These are phyloP conservation scores for Penicillium goetzii DNA, from an alignment of 495 filamentous ascomycete species.

Conservation along the genomic window DNA sequence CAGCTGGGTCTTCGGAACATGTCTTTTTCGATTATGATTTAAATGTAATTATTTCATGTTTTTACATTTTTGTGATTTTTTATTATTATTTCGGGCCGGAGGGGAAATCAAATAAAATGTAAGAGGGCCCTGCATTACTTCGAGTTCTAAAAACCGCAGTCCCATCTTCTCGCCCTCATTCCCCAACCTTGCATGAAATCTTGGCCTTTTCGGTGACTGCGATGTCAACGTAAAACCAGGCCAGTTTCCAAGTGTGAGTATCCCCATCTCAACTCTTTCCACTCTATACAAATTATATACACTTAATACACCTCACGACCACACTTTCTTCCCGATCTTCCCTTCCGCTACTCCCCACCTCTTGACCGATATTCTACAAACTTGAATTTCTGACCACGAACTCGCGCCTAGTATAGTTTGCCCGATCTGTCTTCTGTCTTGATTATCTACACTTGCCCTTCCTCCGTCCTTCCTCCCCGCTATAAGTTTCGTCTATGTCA, in stretches of 20 bases:
- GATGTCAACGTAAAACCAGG: slow-evolving; percentile 37
- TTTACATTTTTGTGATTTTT: background rate
- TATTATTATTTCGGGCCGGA: background rate
- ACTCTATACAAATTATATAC: background rate
- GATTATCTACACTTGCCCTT: background rate
- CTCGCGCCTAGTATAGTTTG: slow-evolving; percentile 2
- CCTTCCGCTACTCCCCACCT: background rate
- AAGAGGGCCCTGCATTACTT: slow-evolving; percentile 34
- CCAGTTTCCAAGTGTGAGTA: slow-evolving; percentile 27
- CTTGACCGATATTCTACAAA: background rate
- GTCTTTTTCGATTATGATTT: slow-evolving; percentile 25
- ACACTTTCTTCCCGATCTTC: background rate
- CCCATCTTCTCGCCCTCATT: slow-evolving; percentile 27
- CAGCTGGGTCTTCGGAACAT: slow-evolving; percentile 29
- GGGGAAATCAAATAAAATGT: slow-evolving; percentile 28
- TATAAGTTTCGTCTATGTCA: slow-evolving; percentile 41
- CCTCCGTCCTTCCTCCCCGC: background rate
- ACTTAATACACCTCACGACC: background rate
- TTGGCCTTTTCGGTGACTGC: slow-evolving; percentile 23
- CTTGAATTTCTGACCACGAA: background rate
- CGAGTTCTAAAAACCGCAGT: slow-evolving; percentile 21
- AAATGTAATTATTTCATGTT: slow-evolving; percentile 4
- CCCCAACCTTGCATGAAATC: slow-evolving; percentile 40
- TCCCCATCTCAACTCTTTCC: background rate
- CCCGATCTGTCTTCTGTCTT: background rate